Evolutionary conservation across 140 eudicot species (phyloP), one percentile per base, ranked within the genome.

Genomic region (Flaveria floridana): DNA sequence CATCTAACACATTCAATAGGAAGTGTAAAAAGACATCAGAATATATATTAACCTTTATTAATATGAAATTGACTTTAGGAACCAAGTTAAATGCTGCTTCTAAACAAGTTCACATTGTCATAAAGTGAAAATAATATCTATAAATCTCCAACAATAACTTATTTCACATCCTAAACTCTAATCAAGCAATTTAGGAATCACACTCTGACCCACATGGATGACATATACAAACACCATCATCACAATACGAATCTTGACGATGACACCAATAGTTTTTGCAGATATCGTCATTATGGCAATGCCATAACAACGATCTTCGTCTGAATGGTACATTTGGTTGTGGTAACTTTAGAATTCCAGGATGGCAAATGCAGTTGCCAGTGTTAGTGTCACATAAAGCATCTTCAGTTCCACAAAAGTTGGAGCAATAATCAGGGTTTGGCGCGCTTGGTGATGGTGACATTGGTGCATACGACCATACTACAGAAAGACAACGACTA

Each of bases 281-380:
- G 0, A 53, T 71, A 52, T 71, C 65, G 18, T 71, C 65, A 30
- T 30, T 46, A 3, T 53, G 26, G 37, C 76, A 71, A 50, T 71
- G 65, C 58, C 64, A 71, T 53, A 30, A 71, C 76, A 71, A 71
- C 0, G 76, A 71, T 71, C 76, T 71, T 71, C 76, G 25, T 71
- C 19, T 71, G 69, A 30, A 64, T 34, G 65, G 51, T 46, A 69
- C 59, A 47, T 3, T 52, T 69, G 47, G 56, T 42, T n/a, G 56
- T 44, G 59, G 20, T 4, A 42, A 9, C 57, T 15, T 23, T 3
- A 47, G 73, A 46, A 68, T 68, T 68, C 73, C 73, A 18, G 59
- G 73, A 68, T 68, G 73, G 34, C 73, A 68, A 3, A 68, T 46
- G 73, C 73, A 68, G 0, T 46, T 21, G 10, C 73, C 73, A 4